phyloP scores from a whole-genome alignment of 768 basidiomycete species.

The Pleurotus cornucopiae region DNA sequence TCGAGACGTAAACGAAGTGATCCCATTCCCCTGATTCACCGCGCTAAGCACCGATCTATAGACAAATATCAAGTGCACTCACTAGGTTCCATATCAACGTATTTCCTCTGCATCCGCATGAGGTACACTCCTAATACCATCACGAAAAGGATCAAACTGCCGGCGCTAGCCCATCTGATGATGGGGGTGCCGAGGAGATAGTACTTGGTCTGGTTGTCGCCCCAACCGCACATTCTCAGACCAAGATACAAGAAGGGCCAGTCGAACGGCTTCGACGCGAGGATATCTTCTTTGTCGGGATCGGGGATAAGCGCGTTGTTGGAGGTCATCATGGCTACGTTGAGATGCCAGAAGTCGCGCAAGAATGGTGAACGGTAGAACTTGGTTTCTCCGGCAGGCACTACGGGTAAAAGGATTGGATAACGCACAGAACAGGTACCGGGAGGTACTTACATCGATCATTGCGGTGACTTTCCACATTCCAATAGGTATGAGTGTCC shows the following conservation, averaged over 20 bases:
- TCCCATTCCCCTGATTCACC: slow-evolving; percentile 76
- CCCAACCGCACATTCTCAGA: slow-evolving; percentile 97
- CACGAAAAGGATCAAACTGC: slow-evolving; percentile 57
- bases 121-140: slow-evolving; percentile 63
- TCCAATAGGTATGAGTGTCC: slow-evolving; percentile 93
- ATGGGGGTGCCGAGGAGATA: slow-evolving; percentile 92
- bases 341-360: slow-evolving; percentile 97
- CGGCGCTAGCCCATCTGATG: slow-evolving; percentile 82
- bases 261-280: slow-evolving; percentile 87
- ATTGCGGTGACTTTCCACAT: slow-evolving; percentile 98
- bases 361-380: slow-evolving; percentile 90
- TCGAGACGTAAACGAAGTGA: slow-evolving; percentile 88
- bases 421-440: slow-evolving; percentile 2
- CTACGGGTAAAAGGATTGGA: slow-evolving; percentile 31
- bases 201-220: slow-evolving; percentile 81
- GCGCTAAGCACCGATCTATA: slow-evolving; percentile 1
- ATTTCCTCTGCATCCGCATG: slow-evolving; percentile 82
- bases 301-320: slow-evolving; percentile 98
- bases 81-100: slow-evolving; percentile 87
- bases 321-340: slow-evolving; percentile 99
- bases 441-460: slow-evolving; percentile 66
- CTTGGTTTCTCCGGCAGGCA: slow-evolving; percentile 79
- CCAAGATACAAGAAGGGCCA: slow-evolving; percentile 93
- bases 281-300: slow-evolving; percentile 97
- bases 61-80: slow-evolving; percentile 24